A percentile compares a stretch with the other conserved stretches of the same genome.
These are phyloP conservation scores for Excoecaria agallocha DNA, from an alignment of 345 rosid genomes.

Conservation along the genomic window DNA sequence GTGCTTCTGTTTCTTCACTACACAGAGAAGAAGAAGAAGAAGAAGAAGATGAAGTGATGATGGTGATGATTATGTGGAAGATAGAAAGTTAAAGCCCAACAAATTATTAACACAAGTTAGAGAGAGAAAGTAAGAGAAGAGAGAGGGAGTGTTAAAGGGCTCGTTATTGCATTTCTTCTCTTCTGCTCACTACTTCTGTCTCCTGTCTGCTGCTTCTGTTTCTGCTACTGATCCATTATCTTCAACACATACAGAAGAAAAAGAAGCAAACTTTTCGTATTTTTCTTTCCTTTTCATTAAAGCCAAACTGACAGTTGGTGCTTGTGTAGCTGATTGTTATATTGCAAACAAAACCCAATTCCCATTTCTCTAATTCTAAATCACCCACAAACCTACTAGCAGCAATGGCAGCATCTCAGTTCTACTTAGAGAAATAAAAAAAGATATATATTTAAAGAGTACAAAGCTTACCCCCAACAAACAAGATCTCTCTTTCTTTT, in stretches of 20 bases:
- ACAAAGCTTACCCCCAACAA: slow-evolving; percentile 20
- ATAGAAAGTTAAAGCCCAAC: background rate
- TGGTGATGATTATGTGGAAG: slow-evolving; percentile 4
- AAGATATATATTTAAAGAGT: background rate
- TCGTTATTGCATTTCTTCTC: too few relatives aligned
- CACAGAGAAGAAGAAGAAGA: background rate
- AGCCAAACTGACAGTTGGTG: slow-evolving; percentile 46
- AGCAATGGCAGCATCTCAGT: slow-evolving; percentile 15
- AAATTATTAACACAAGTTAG: background rate
- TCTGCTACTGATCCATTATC: background rate
- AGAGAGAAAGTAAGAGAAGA: background rate
- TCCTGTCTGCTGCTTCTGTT: too few relatives aligned
- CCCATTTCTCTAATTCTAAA: background rate
- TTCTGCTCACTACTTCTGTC: too few relatives aligned
- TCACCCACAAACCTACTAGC: slow-evolving; percentile 16
- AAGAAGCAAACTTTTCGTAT: slow-evolving; percentile 16
- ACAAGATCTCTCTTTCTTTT: slow-evolving; percentile 32
- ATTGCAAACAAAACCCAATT: background rate
- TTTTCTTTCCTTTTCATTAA: slow-evolving; percentile 14
- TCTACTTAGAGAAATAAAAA: slow-evolving; percentile 2
- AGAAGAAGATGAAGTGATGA: background rate
- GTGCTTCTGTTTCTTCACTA: background rate
- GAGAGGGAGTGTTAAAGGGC: background rate
- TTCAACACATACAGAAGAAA: background rate
- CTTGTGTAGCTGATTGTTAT: background rate